These are phyloP conservation scores for Kodamaea fukazawae DNA, from an alignment of 805 yeast species.

Conservation along the genomic window DNA sequence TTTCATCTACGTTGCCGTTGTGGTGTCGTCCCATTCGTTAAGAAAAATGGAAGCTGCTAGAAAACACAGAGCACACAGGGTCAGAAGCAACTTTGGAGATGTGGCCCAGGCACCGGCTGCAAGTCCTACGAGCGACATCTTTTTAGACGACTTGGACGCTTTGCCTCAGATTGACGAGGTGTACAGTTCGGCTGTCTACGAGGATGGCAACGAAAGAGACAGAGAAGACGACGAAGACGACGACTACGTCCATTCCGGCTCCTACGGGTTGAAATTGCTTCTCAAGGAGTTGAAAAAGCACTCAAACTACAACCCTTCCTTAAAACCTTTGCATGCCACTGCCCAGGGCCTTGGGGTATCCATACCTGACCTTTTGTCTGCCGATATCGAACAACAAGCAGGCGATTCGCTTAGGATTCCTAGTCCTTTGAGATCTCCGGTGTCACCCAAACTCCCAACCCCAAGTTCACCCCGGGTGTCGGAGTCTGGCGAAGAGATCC, in stretches of 20 bases:
- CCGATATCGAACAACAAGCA: no score
- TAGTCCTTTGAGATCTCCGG: no score
- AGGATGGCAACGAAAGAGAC: conserved; percentile 3
- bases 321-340: neutral
- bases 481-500: neutral
- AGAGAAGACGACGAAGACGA: neutral
- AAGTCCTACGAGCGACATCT: conserved; percentile 16
- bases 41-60: conserved; percentile 14
- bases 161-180: conserved; percentile 31
- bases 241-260: conserved; percentile 17
- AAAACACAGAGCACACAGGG: conserved; percentile 19
- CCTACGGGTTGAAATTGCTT: conserved; percentile 32
- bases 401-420: no score
- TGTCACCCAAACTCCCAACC: no score
- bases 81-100: conserved; percentile 20
- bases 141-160: conserved; percentile 18
- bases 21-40: conserved; percentile 20
- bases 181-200: neutral
- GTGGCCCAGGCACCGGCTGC: conserved; percentile 1
- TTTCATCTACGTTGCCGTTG: conserved; percentile 52
- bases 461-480: neutral
- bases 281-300: conserved; percentile 32
- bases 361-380: no score
- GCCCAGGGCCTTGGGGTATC: neutral
- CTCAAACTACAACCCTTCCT: conserved; percentile 12